Conservation (phyloP, 1,139 yeast genomes). For the Saccharomyces hybrid region DNA sequence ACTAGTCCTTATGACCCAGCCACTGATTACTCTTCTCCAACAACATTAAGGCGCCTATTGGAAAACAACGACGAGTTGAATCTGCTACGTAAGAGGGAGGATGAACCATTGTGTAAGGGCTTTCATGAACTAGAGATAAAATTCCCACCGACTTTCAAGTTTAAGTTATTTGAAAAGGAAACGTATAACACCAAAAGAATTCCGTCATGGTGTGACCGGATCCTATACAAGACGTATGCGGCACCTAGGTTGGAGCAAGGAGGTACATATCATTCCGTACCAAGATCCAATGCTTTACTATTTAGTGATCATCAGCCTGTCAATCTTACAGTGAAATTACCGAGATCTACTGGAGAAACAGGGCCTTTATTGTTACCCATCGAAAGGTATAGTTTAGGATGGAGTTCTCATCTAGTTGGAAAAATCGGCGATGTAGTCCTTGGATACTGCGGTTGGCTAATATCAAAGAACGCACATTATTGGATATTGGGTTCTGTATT, state of each 20-base stretch:
- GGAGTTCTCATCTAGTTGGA: slow-evolving; percentile 1
- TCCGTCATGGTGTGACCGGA: slow-evolving; percentile 90
- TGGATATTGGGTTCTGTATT: slow-evolving; percentile 7
- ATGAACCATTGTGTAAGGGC: slow-evolving; percentile 45
- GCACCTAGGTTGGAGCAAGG: slow-evolving; percentile 7
- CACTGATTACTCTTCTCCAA: slow-evolving; percentile 13
- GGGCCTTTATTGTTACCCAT: neutral
- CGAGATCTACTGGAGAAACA: slow-evolving; percentile 6
- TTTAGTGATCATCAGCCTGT: slow-evolving; percentile 36
- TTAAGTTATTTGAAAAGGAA: slow-evolving; percentile 33
- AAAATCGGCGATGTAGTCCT: slow-evolving; percentile 8
- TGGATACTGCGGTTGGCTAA: slow-evolving; percentile 18
- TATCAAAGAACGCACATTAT: slow-evolving; percentile 8
- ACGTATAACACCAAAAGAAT: slow-evolving; percentile 48
- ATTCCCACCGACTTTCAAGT: slow-evolving; percentile 78
- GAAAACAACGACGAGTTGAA: slow-evolving; percentile 52
- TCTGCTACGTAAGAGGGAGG: slow-evolving; percentile 35
- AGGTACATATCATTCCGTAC: slow-evolving; percentile 21
- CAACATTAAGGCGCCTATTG: slow-evolving; percentile 12
- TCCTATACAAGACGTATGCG: slow-evolving; percentile 48
- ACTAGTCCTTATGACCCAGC: slow-evolving; percentile 9
- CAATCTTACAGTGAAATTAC: slow-evolving; percentile 18
- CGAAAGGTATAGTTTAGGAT: slow-evolving; percentile 1
- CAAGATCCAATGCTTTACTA: slow-evolving; percentile 15
- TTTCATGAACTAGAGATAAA: slow-evolving; percentile 54